Percentiles rank a stretch among this genome's conserved stretches.
phyloP scores from a whole-genome alignment of 768 basidiomycete species.

The Leccinum disarticulatum region DNA sequence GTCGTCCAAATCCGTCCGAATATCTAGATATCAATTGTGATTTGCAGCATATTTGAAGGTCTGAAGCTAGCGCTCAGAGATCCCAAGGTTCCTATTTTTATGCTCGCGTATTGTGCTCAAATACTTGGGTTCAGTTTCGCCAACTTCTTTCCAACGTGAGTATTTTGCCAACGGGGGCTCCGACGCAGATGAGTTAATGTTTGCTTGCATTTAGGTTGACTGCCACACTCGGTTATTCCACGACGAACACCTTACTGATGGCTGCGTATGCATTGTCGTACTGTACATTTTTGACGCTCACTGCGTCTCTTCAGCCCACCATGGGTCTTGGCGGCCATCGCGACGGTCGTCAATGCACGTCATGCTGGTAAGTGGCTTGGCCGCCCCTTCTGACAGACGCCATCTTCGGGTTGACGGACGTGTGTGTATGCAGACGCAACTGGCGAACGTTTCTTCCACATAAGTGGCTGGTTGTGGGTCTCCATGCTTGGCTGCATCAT shows the following conservation, averaged over 20 bases:
- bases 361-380: slow-evolving; percentile 40
- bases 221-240: slow-evolving; percentile 61
- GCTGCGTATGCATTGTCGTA: slow-evolving; percentile 46
- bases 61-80: slow-evolving; percentile 58
- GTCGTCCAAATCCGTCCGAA: slow-evolving; percentile 19
- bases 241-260: slow-evolving; percentile 58
- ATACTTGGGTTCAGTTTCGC: slow-evolving; percentile 59
- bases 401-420: neutral
- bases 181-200: neutral
- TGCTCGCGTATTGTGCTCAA: slow-evolving; percentile 52
- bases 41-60: slow-evolving; percentile 19
- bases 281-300: neutral
- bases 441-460: slow-evolving; percentile 67
- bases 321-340: slow-evolving; percentile 55
- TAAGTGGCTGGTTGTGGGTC: slow-evolving; percentile 57
- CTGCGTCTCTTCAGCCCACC: slow-evolving; percentile 47
- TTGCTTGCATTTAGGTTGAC: slow-evolving; percentile 42
- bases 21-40: neutral
- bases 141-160: slow-evolving; percentile 57
- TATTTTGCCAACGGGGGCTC: neutral
- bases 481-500: slow-evolving; percentile 62
- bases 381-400: neutral
- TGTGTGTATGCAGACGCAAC: slow-evolving; percentile 42
- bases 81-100: slow-evolving; percentile 52
- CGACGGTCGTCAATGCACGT: slow-evolving; percentile 50